Evolutionary conservation across 192 early-diverging fungal species (phyloP).

Genomic region (Rhizoclosmatium sp.): DNA sequence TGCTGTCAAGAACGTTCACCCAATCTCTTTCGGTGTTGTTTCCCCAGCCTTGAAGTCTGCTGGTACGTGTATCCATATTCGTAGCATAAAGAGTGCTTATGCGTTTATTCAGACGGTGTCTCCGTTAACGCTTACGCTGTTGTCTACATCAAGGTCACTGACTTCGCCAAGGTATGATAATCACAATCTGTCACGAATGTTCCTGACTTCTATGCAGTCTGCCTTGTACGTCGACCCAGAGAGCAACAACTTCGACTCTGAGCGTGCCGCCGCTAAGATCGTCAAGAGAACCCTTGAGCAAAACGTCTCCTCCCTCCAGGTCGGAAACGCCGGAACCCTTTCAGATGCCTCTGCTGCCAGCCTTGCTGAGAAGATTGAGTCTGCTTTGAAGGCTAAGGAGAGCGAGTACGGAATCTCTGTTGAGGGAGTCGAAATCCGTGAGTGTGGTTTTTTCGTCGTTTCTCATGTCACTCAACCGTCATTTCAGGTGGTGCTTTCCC

Average conservation of each 20-base stretch:
- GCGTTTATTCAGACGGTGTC: constrained; percentile 41
- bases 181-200: background rate
- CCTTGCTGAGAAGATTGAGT: constrained; percentile 52
- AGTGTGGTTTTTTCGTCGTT: constrained; percentile 6
- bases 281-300: constrained; percentile 49
- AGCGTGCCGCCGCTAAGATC: constrained; percentile 59
- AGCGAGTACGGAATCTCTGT: constrained; percentile 53
- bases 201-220: constrained; percentile 39
- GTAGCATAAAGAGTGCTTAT: no score
- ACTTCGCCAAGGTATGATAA: constrained; percentile 48
- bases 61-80: constrained; percentile 37
- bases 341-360: constrained; percentile 39
- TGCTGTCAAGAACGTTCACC: constrained; percentile 54
- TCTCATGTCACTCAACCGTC: background rate
- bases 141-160: constrained; percentile 56
- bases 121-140: constrained; percentile 61
- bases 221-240: constrained; percentile 58
- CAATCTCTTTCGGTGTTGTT: constrained; percentile 55
- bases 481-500: constrained; percentile 57
- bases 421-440: constrained; percentile 58
- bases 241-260: constrained; percentile 60
- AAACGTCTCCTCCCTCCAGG: constrained; percentile 47
- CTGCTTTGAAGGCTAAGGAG: constrained; percentile 46
- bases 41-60: constrained; percentile 44
- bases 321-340: constrained; percentile 39